Percentiles rank a stretch among this genome's conserved stretches.
Conservation (phyloP, 176 grass and related monocot genomes). For the Aegilops bicornis region DNA sequence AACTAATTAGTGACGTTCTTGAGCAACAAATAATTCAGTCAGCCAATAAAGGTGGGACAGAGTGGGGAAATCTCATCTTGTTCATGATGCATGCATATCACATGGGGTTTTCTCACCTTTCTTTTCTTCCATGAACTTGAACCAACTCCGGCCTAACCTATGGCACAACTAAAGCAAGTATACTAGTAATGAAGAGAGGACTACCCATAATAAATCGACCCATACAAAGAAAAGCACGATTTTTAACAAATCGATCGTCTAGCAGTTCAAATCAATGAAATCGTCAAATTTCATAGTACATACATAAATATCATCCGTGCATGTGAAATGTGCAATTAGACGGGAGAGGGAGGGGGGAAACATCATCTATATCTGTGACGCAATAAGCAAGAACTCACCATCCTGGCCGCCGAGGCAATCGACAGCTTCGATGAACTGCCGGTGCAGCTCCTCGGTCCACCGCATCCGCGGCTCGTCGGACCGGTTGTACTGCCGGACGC, state of each 20-base stretch:
- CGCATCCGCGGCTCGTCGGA: constrained; percentile 74
- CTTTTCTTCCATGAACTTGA: background rate
- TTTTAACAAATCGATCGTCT: background rate
- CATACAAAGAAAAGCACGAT: background rate
- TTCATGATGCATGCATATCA: constrained; percentile 17
- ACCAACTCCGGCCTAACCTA: background rate
- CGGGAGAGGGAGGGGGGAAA: too few species aligned
- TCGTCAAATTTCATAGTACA: background rate
- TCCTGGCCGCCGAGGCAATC: constrained; percentile 73
- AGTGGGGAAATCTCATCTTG: background rate
- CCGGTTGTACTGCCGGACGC: constrained; percentile 82
- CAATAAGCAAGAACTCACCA: constrained; percentile 41
- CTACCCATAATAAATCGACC: background rate
- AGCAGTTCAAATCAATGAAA: background rate
- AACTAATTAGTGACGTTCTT: background rate
- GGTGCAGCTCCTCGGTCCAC: constrained; percentile 94
- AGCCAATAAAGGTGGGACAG: background rate
- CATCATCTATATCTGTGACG: too few species aligned
- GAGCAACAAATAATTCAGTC: background rate
- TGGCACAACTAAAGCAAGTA: background rate
- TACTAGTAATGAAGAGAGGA: background rate
- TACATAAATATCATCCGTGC: background rate
- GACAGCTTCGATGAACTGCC: constrained; percentile 67
- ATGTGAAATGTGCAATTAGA: background rate
- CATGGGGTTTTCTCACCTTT: background rate